Percentiles rank a stretch among this genome's conserved stretches.
Conservation (phyloP, 179 eudicot species). For the Beta lomatogona region DNA sequence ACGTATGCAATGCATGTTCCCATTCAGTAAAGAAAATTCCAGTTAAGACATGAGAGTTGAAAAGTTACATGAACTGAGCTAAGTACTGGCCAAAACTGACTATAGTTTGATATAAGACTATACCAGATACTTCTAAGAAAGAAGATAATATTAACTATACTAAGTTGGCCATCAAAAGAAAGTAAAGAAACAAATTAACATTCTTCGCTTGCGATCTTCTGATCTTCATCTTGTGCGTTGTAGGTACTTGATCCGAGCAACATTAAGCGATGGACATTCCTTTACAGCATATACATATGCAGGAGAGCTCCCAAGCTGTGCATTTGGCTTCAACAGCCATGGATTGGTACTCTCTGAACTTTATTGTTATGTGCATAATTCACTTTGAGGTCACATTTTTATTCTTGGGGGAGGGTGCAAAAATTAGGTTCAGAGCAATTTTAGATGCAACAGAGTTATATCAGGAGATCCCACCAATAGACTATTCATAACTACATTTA, state of each 20-base stretch:
- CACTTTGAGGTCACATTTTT: not conserved
- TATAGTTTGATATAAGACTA: not conserved
- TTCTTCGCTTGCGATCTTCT: not conserved
- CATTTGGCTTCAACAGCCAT: constrained; percentile 79
- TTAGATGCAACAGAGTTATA: too few relatives aligned
- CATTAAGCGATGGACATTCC: constrained; percentile 49
- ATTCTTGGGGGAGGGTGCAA: not conserved
- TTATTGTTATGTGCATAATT: not conserved
- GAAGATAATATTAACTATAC: not conserved
- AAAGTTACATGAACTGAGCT: not conserved
- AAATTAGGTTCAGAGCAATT: too few relatives aligned
- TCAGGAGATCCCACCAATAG: not conserved
- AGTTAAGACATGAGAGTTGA: not conserved
- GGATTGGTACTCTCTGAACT: constrained; percentile 61
- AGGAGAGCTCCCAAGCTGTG: constrained; percentile 99
- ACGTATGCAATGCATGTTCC: constrained; percentile 26
- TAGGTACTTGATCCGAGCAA: constrained; percentile 74
- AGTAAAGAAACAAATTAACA: too few relatives aligned
- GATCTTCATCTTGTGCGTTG: constrained; percentile 13
- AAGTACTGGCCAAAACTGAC: not conserved
- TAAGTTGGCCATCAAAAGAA: too few relatives aligned
- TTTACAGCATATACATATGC: constrained; percentile 93
- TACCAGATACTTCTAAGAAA: not conserved
- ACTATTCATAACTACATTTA: not conserved
- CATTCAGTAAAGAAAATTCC: not conserved